Base-by-base conservation (phyloP, 2,329 filamentous ascomycete species). In the Fusarium tricinctum region DNA sequence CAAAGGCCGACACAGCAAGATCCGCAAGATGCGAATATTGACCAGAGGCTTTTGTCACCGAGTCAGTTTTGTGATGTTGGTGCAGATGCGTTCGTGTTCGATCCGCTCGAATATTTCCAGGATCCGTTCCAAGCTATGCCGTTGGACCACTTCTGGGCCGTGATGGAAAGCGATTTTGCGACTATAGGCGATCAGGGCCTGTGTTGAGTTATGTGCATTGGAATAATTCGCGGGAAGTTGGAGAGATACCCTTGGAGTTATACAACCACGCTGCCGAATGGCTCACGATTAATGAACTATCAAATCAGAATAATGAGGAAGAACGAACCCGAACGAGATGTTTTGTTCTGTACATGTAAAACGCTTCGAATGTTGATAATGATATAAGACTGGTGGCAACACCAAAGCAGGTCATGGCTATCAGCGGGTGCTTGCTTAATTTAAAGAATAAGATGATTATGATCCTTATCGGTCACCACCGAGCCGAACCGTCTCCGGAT, bases 121-220 rank as follows among this genome's bases (percentile, higher is more conserved):
- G 69, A 71, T 30, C 69, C 69, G 12, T 71, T 71, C n/a, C 69
- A 72, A n/a, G 69, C 70, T 1, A 59, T 71, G 56, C 69, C 69
- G 5, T 26, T 72, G 19, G 69, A 71, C n/a, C 69, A 71, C 17
- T 72, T 71, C 39, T 71, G 69, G 69, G 69, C 69, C n/a, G 68
- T 71, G 12, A 72, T 71, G 64, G 69, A 71, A 4, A 68, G 54
- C 1, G 69, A 68, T 5, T 71, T 72, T 38, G 63, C 66, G 1
- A 50, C 56, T 8, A 54, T 69, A 12, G 62, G 51, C n/a, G 66
- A 61, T 8, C 59, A 54, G 23, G 51, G 53, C 5, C 28, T 68
- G 38, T 39, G 43, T 2, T 63, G 32, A 57, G 26, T 19, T 19
- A 39, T 9, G 6, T 39, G 17, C 32, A 20, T 19, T 13, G 9